Evolutionary conservation across 75 land plant genomes (phyloP).

Genomic region (Cunninghamia lanceolata): DNA sequence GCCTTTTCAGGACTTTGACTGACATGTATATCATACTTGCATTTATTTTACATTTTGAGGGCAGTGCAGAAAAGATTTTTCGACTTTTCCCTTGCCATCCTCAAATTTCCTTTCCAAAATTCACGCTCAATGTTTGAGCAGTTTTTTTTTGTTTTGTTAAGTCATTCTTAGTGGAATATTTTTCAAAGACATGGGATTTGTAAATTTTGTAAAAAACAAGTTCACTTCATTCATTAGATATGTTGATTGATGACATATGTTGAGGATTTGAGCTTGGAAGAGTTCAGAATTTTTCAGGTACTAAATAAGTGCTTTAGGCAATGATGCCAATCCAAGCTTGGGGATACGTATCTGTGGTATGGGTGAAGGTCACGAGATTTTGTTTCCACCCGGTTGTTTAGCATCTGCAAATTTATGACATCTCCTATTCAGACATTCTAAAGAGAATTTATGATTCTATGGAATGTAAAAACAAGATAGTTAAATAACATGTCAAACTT

Average conservation of each 20-base stretch:
- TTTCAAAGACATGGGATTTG: background rate
- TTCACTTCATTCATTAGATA: background rate
- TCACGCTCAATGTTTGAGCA: background rate
- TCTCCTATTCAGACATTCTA: background rate
- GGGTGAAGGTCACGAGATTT: background rate
- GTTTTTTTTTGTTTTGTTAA: background rate
- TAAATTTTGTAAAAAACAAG: background rate
- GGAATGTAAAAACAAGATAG: background rate
- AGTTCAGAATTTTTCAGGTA: background rate
- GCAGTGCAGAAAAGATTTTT: background rate
- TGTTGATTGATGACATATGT: background rate
- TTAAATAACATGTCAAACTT: background rate
- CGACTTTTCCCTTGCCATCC: background rate
- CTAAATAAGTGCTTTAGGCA: background rate
- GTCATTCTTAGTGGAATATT: background rate
- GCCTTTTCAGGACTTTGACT: constrained; percentile 72
- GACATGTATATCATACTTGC: background rate
- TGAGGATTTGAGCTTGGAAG: constrained; percentile 7
- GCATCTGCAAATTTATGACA: background rate
- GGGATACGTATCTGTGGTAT: background rate
- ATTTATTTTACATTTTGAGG: background rate
- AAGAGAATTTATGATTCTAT: background rate
- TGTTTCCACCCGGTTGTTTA: background rate
- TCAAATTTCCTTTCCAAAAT: background rate
- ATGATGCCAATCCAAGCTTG: background rate